phyloP scores from a whole-genome alignment of 352 stramenopile species.

The Phytophthora capsici region DNA sequence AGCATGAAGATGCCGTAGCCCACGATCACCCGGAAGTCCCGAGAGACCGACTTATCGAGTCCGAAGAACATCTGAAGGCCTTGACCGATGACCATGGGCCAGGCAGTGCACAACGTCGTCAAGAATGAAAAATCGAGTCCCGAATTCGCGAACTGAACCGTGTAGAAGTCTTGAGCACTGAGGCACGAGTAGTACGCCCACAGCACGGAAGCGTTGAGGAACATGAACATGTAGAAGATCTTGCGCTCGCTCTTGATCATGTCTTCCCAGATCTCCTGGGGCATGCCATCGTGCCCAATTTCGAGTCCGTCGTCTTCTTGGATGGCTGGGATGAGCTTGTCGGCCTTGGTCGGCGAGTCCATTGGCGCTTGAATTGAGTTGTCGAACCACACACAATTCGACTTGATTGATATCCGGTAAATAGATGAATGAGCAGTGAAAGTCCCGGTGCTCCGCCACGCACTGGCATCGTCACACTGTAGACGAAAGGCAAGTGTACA shows the following conservation, averaged over 20 bases:
- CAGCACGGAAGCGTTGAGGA: slow-evolving; percentile 73
- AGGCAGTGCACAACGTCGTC: slow-evolving; percentile 62
- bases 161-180: slow-evolving; percentile 73
- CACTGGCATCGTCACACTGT: too few species aligned
- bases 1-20: slow-evolving; percentile 66
- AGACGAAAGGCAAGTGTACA: too few species aligned
- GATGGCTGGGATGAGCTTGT: slow-evolving; percentile 45
- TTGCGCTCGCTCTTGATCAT: slow-evolving; percentile 52
- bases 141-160: slow-evolving; percentile 51
- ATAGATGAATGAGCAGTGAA: background rate
- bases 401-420: slow-evolving; percentile 5
- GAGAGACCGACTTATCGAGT: slow-evolving; percentile 62
- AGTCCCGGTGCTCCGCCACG: too few species aligned
- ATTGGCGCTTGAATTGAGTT: slow-evolving; percentile 7
- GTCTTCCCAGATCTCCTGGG: slow-evolving; percentile 66
- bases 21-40: slow-evolving; percentile 47
- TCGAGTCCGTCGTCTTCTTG: slow-evolving; percentile 34
- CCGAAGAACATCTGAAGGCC: slow-evolving; percentile 59
- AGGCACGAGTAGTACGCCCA: slow-evolving; percentile 83
- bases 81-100: slow-evolving; percentile 70
- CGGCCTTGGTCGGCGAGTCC: slow-evolving; percentile 40
- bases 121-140: slow-evolving; percentile 72
- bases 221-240: slow-evolving; percentile 76
- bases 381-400: too few species aligned
- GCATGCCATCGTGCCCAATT: slow-evolving; percentile 44